Evolutionary conservation across 1,284 basidiomycete genomes (phyloP), one percentile per base, ranked within the genome.

Genomic region (Calocybe gambosa): DNA sequence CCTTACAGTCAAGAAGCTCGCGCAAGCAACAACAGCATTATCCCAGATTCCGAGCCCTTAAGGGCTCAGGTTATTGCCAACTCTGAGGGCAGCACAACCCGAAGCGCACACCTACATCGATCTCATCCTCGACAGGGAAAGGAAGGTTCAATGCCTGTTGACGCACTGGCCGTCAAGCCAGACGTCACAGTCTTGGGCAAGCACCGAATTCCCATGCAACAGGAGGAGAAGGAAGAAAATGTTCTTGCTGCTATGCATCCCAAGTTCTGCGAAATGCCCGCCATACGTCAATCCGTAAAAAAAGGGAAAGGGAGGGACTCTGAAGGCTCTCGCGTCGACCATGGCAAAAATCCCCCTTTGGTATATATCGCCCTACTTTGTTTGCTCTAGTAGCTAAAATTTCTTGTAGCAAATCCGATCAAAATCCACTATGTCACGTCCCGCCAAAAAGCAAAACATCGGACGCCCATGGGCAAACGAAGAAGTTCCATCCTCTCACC

Each of bases 41-140:
- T 83, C 15, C 78, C 80, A 3, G 80, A 82, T 55, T 82, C 77
- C 5, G 78, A 80, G 47, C 74, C 77, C 33, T 48, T 54, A 8
- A 58, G 55, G 12, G 57, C 51, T n/a, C 56, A 56, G 15, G 29
- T 21, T 31, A 9, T 19, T 9, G 15, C 40, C 15, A 34, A 34
- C 13, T 8, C 15, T 16, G n/a, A 34, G 13, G 13, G 31, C 15
- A 15, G 13, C n/a, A 34, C 9, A 13, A 29, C 15, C 15, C 31
- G 4, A 16, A 34, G n/a, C 15, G 3, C 13, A 7, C 21, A 5
- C 33, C 18, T 23, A 35, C 43, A 52, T n/a, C 47, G 55, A 12
- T 49, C 50, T 15, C 50, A 53, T 42, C 15, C 31, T n/a, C 41
- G 52, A 0, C 60, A 53, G 26, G 54, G 55, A n/a, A 56, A 47